Percentiles rank a stretch among this genome's conserved stretches.
These are phyloP conservation scores for Passalora sequoiae DNA, from an alignment of 2,329 filamentous ascomycete species.

Conservation along the genomic window DNA sequence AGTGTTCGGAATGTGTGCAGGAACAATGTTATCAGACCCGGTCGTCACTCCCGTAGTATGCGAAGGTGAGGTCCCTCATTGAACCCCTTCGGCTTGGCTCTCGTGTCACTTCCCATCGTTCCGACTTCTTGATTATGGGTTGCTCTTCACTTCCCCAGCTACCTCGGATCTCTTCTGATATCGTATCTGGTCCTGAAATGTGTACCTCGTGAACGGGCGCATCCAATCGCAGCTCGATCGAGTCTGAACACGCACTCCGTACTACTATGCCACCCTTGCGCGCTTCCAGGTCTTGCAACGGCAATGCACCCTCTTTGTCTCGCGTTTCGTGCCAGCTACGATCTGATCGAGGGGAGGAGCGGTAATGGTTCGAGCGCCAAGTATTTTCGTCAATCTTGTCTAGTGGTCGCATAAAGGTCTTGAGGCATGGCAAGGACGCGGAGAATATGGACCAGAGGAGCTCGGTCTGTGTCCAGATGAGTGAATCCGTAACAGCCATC, in stretches of 20 bases:
- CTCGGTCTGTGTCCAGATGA: conserved; percentile 17
- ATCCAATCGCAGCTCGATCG: conserved; percentile 8
- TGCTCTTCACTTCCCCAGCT: conserved; percentile 15
- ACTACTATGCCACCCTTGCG: not conserved
- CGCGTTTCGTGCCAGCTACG: conserved; percentile 5
- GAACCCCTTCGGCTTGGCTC: conserved; percentile 8
- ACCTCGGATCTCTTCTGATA: conserved; percentile 4
- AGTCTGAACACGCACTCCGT: conserved; percentile 2
- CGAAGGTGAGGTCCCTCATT: too few species aligned
- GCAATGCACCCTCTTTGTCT: conserved; percentile 4
- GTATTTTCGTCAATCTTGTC: conserved; percentile 19
- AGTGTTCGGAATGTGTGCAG: too few species aligned
- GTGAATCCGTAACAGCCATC: conserved; percentile 7
- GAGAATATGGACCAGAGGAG: conserved; percentile 20
- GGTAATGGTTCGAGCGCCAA: conserved; percentile 15
- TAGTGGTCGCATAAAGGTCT: conserved; percentile 19
- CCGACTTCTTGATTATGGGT: conserved; percentile 6
- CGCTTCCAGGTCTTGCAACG: conserved; percentile 3
- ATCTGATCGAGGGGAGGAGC: conserved; percentile 12
- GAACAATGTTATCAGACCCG: too few species aligned
- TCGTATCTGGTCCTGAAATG: conserved; percentile 3
- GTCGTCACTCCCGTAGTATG: too few species aligned
- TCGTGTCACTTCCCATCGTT: conserved; percentile 5
- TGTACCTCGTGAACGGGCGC: conserved; percentile 6
- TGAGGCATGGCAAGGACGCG: conserved; percentile 18